Evolutionary conservation across 1,139 yeast genomes (phyloP).

Genomic region (Geotrichum histeridarum): DNA sequence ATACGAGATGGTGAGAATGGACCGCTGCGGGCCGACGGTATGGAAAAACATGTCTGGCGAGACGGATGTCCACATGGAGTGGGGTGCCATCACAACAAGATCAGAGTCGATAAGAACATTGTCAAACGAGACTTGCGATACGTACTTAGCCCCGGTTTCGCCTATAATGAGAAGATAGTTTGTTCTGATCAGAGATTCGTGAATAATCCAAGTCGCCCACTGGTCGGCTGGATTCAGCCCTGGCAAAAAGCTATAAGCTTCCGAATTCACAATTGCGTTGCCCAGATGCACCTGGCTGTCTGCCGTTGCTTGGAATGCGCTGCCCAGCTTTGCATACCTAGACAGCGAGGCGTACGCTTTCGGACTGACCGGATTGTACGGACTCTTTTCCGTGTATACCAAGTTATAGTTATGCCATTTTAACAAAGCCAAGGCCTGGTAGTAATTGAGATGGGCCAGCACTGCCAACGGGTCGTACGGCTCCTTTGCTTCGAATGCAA

Average conservation of each 20-base stretch:
- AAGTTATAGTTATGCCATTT: slow-evolving; percentile 8
- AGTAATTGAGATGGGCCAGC: slow-evolving; percentile 4
- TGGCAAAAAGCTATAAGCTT: slow-evolving; percentile 7
- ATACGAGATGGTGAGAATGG: slow-evolving; percentile 30
- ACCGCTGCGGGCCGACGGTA: slow-evolving; percentile 28
- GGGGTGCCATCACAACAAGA: slow-evolving; percentile 33
- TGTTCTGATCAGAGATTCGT: slow-evolving; percentile 34
- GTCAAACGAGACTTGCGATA: slow-evolving; percentile 23
- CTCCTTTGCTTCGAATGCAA: slow-evolving; percentile 20
- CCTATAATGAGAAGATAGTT: slow-evolving; percentile 30
- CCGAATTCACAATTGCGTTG: slow-evolving; percentile 8
- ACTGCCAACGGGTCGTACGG: slow-evolving; percentile 19
- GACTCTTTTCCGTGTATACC: background rate
- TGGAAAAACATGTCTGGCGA: slow-evolving; percentile 31
- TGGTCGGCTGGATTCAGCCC: slow-evolving; percentile 16
- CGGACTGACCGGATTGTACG: background rate
- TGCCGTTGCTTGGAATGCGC: background rate
- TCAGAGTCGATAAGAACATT: slow-evolving; percentile 29
- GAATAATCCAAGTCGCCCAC: slow-evolving; percentile 36
- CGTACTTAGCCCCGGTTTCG: slow-evolving; percentile 27
- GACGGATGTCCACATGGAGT: slow-evolving; percentile 31
- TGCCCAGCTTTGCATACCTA: slow-evolving; percentile 4
- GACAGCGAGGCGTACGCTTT: background rate
- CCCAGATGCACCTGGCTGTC: slow-evolving; percentile 7
- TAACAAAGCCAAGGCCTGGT: slow-evolving; percentile 7